Evolutionary conservation across 305 asterid species (phyloP).

Genomic region (Rubia balearica): DNA sequence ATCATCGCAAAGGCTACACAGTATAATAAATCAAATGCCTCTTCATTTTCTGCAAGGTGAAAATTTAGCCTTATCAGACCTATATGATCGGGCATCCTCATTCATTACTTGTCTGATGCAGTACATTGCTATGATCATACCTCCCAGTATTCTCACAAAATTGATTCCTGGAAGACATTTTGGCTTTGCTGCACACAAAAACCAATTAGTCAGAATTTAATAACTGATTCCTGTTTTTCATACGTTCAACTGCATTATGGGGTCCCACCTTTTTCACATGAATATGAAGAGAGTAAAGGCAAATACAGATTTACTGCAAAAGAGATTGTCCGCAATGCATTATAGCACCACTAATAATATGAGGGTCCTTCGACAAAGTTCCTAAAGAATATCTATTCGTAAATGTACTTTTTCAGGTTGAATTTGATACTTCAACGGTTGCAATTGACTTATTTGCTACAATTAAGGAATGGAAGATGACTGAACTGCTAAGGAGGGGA

Average conservation of each 20-base stretch:
- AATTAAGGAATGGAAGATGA: neutral
- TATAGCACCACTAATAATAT: neutral
- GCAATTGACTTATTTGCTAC: neutral
- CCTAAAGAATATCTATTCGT: neutral
- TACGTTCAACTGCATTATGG: neutral
- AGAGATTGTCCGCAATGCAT: neutral
- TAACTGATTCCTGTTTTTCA: neutral
- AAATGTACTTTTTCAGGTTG: neutral
- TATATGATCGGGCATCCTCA: constrained; percentile 2
- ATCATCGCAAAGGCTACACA: constrained; percentile 81
- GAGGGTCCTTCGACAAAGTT: neutral
- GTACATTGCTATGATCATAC: constrained; percentile 27
- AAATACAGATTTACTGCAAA: neutral
- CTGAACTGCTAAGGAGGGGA: neutral
- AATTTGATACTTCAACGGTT: neutral
- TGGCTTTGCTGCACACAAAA: constrained; percentile 55
- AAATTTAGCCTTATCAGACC: constrained; percentile 11
- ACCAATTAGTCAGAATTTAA: neutral
- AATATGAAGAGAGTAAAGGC: neutral
- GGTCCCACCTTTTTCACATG: neutral
- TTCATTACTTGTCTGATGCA: neutral
- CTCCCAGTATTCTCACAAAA: constrained; percentile 67
- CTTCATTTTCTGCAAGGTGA: constrained; percentile 60
- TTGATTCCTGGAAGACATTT: constrained; percentile 67
- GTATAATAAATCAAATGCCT: constrained; percentile 75